Evolutionary conservation across 148 eudicot species (phyloP), one percentile per base, ranked within the genome.

Genomic region (Cornus kousa): DNA sequence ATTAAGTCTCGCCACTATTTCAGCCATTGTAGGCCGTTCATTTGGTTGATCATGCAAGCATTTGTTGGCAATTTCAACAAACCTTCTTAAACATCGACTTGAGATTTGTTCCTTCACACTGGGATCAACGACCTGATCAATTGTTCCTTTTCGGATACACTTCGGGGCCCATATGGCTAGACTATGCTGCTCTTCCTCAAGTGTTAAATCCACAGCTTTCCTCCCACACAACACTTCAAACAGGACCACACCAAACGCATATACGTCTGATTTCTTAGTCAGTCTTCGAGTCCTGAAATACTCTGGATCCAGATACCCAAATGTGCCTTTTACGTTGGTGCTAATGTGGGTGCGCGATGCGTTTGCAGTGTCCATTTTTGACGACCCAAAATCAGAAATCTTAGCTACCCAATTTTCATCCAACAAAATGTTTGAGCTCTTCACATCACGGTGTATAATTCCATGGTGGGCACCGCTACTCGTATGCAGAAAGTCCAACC

Each of bases 91-190:
- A 28, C 28, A 28, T 0, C 28, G 28, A 28, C 28, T 1, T 1
- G 28, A 28, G 28, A 28, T 28, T 28, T 28, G 28, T 1, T 28
- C 28, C 28, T 28, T 28, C 28, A 28, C 28, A 28, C 28, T 28
- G 28, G 28, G 28, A 28, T 28, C 28, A 28, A 28, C 28, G 28
- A 28, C 80, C 81, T 78, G 69, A 67, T 70, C 60, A 62, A 60
- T 5, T 9, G 7, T 71, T 50, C 83, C 81, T 68, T 81, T 62
- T 17, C 72, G 53, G 3, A 84, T 69, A 48, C 80, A 80, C 19
- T 69, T 40, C 60, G 80, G n/a, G 85, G 85, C 84, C 85, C 85
- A 85, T 14, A 3, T 35, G 0, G 79, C 74, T 57, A 85, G 75
- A 48, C 78, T 35, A 13, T 50, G 74, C 43, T 77, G 76, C 35